phyloP scores from a whole-genome alignment of 75 land plant species.

The Sequoia sempervirens region DNA sequence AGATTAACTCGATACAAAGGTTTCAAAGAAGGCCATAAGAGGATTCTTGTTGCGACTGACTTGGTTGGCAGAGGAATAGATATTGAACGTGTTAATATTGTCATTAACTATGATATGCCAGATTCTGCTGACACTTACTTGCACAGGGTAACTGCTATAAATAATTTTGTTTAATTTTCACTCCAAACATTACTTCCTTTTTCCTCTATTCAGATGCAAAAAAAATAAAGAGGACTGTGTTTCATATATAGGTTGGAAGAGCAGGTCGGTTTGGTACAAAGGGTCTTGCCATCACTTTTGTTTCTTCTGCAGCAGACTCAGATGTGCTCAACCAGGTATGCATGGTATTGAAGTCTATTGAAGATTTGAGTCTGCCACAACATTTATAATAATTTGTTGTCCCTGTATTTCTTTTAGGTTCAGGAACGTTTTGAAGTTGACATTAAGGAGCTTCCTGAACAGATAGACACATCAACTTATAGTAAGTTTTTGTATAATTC shows the following conservation, averaged over 20 bases:
- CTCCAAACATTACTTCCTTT: too few species aligned
- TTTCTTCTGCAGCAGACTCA: constrained; percentile 88
- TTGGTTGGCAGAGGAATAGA: constrained; percentile 98
- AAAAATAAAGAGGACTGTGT: not conserved
- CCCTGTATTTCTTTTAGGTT: constrained; percentile 38
- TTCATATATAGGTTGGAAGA: constrained; percentile 80
- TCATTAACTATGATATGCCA: constrained; percentile 99
- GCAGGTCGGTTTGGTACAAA: constrained; percentile 99
- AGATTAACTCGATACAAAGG: constrained; percentile 93
- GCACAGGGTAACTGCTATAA: constrained; percentile 72
- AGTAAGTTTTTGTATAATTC: constrained; percentile 44
- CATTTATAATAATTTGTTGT: not conserved
- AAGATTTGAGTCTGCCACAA: not conserved
- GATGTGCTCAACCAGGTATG: constrained; percentile 91
- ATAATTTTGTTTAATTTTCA: not conserved
- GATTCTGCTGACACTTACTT: constrained; percentile 98
- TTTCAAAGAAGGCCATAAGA: constrained; percentile 95
- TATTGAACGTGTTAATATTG: constrained; percentile 98
- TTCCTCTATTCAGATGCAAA: not conserved
- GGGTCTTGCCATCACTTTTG: constrained; percentile 97
- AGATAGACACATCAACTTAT: constrained; percentile 96
- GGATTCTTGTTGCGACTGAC: constrained; percentile 98
- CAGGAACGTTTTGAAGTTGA: constrained; percentile 98
- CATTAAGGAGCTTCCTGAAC: constrained; percentile 97
- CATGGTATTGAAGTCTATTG: not conserved